Conservation (phyloP, 108 stramenopile genomes). For the Nitzschia sp. region DNA sequence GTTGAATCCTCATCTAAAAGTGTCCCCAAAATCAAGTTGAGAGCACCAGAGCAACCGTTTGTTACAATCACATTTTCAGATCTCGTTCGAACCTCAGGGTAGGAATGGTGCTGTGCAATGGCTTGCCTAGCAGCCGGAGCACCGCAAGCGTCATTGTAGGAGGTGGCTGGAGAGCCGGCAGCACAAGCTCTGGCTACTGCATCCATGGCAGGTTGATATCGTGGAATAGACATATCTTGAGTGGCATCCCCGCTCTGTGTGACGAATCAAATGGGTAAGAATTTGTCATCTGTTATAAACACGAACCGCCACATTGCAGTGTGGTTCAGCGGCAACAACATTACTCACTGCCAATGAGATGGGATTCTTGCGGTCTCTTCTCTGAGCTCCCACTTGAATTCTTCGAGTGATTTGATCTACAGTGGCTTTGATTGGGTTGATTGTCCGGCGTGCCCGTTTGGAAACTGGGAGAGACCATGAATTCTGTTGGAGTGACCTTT, state of each 20-base stretch:
- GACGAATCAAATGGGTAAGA: neutral
- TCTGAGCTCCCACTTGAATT: slow-evolving; percentile 43
- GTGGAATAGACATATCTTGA: slow-evolving; percentile 55
- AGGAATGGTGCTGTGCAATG: slow-evolving; percentile 71
- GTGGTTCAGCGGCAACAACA: too few species aligned
- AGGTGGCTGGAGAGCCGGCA: slow-evolving; percentile 43
- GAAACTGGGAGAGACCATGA: slow-evolving; percentile 61
- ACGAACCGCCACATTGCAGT: neutral
- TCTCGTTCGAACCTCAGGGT: slow-evolving; percentile 25
- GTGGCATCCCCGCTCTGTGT: slow-evolving; percentile 72
- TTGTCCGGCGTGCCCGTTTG: slow-evolving; percentile 59
- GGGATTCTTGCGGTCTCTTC: slow-evolving; percentile 67
- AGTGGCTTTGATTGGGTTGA: slow-evolving; percentile 84
- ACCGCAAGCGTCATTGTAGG: slow-evolving; percentile 83
- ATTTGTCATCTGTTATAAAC: too few species aligned
- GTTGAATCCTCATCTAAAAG: slow-evolving; percentile 69
- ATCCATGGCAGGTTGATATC: slow-evolving; percentile 56
- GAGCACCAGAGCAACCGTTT: slow-evolving; percentile 87
- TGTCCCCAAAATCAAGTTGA: slow-evolving; percentile 75
- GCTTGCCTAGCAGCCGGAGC: slow-evolving; percentile 66
- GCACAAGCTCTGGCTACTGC: slow-evolving; percentile 46
- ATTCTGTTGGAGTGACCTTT: neutral
- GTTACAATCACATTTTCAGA: slow-evolving; percentile 87
- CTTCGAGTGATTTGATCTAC: slow-evolving; percentile 76
- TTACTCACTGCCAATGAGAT: slow-evolving; percentile 82